These are phyloP conservation scores for Trametopsis cervina DNA, from an alignment of 768 basidiomycete species.

Conservation along the genomic window DNA sequence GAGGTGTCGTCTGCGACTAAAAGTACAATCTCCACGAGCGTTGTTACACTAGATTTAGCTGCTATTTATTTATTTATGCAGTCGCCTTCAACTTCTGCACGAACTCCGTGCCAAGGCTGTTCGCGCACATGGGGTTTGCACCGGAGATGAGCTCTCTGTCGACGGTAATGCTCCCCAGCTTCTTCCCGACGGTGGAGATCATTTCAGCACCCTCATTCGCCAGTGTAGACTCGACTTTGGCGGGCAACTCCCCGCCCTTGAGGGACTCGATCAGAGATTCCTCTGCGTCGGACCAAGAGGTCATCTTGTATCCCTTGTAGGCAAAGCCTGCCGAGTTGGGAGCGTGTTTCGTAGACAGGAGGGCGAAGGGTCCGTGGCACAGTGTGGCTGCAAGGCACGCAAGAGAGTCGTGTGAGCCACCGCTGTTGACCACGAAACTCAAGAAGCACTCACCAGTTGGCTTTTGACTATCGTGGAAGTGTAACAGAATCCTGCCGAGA, in stretches of 20 bases:
- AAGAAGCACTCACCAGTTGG: slow-evolving; percentile 20
- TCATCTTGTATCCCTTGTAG: slow-evolving; percentile 24
- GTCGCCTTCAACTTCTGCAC: slow-evolving; percentile 19
- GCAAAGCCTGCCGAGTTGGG: slow-evolving; percentile 18
- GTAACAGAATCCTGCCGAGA: slow-evolving; percentile 20
- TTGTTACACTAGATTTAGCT: background rate
- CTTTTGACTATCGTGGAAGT: slow-evolving; percentile 20
- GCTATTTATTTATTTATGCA: background rate
- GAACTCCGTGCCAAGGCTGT: slow-evolving; percentile 18
- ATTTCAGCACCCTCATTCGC: slow-evolving; percentile 19
- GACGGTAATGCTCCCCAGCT: slow-evolving; percentile 18
- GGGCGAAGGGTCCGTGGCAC: slow-evolving; percentile 22
- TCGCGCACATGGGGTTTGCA: slow-evolving; percentile 20
- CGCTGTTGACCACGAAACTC: too few species aligned
- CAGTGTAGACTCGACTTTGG: slow-evolving; percentile 20
- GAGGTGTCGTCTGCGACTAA: too few species aligned
- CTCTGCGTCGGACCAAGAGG: slow-evolving; percentile 23
- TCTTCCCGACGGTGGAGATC: slow-evolving; percentile 12
- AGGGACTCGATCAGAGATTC: slow-evolving; percentile 21
- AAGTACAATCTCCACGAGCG: too few species aligned
- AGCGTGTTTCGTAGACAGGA: slow-evolving; percentile 21
- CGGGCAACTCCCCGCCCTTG: slow-evolving; percentile 19
- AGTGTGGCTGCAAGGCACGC: slow-evolving; percentile 17
- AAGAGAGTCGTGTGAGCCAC: too few species aligned
- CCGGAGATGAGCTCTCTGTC: slow-evolving; percentile 22